Evolutionary conservation across 306 rosid species (phyloP).

Genomic region (Fagus crenata): DNA sequence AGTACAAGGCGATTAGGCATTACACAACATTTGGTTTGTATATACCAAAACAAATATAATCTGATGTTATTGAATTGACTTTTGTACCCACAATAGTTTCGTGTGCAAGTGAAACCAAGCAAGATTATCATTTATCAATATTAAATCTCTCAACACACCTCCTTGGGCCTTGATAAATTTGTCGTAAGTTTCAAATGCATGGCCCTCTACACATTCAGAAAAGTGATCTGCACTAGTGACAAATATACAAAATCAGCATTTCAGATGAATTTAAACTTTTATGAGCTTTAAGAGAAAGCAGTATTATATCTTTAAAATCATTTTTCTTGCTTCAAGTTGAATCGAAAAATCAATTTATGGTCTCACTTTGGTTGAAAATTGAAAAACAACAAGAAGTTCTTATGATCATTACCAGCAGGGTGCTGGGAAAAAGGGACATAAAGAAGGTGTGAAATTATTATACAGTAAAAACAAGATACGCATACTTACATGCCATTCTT

Average conservation of each 20-base stretch:
- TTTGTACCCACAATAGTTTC: background rate
- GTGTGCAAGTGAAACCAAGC: background rate
- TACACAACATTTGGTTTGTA: background rate
- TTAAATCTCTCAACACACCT: slow-evolving; percentile 48
- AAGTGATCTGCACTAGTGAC: slow-evolving; percentile 78
- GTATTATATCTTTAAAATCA: background rate
- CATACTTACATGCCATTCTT: slow-evolving; percentile 94
- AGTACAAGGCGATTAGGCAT: background rate
- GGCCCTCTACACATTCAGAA: slow-evolving; percentile 90
- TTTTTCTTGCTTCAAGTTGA: background rate
- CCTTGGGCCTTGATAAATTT: slow-evolving; percentile 76
- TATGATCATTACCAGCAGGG: slow-evolving; percentile 6
- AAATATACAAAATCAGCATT: slow-evolving; percentile 29
- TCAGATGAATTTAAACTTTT: slow-evolving; percentile 12
- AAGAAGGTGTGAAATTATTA: slow-evolving; percentile 11
- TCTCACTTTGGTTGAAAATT: background rate
- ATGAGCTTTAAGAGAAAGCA: background rate
- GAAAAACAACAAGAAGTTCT: background rate
- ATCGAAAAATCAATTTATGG: background rate
- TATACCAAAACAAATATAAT: slow-evolving; percentile 12
- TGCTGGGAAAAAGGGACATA: background rate
- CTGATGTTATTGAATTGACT: slow-evolving; percentile 8
- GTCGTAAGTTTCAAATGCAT: slow-evolving; percentile 92
- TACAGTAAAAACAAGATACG: slow-evolving; percentile 17
- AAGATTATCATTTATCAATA: background rate